Percentiles rank a stretch among this genome's conserved stretches.
Conservation (phyloP, 192 early-diverging fungal species). For the Coemansia erecta region DNA sequence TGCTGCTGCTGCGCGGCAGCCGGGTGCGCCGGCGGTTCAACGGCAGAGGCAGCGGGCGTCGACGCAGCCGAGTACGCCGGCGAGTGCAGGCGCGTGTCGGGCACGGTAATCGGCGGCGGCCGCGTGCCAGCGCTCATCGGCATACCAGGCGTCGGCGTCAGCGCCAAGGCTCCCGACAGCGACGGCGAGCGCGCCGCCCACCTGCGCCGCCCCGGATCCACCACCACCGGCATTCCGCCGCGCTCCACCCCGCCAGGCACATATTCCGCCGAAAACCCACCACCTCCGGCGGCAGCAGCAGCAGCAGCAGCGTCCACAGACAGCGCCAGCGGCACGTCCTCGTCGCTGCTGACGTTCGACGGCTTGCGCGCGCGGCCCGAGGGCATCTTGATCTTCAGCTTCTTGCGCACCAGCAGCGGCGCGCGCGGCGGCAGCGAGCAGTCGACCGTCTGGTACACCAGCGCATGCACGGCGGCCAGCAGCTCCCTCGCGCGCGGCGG, state of each 20-base stretch:
- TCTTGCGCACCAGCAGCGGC: constrained; percentile 18
- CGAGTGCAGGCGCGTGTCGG: constrained; percentile 23
- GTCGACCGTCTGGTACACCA: constrained; percentile 44
- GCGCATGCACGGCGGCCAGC: constrained; percentile 23
- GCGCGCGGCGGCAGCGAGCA: constrained; percentile 31
- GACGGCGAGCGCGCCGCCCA: constrained; percentile 13
- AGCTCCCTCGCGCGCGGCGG: constrained; percentile 15
- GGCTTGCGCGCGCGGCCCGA: constrained; percentile 3
- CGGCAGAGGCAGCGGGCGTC: constrained; percentile 6
- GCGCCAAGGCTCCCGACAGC: neutral
- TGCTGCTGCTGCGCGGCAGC: too few species aligned
- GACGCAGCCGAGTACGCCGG: constrained; percentile 15
- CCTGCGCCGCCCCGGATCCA: constrained; percentile 4
- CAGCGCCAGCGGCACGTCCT: constrained; percentile 43
- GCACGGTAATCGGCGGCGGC: constrained; percentile 22
- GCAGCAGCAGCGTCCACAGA: neutral
- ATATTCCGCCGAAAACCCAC: neutral
- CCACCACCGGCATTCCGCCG: constrained; percentile 1
- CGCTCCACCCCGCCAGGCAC: constrained; percentile 8
- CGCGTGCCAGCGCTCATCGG: constrained; percentile 36
- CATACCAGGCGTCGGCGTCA: neutral
- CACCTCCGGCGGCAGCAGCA: too few species aligned
- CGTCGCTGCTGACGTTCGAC: constrained; percentile 38
- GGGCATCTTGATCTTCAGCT: constrained; percentile 46
- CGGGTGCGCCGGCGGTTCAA: constrained; percentile 10